These are phyloP conservation scores for Capsicum chinense DNA, from an alignment of 257 asterid genomes.

Conservation along the genomic window DNA sequence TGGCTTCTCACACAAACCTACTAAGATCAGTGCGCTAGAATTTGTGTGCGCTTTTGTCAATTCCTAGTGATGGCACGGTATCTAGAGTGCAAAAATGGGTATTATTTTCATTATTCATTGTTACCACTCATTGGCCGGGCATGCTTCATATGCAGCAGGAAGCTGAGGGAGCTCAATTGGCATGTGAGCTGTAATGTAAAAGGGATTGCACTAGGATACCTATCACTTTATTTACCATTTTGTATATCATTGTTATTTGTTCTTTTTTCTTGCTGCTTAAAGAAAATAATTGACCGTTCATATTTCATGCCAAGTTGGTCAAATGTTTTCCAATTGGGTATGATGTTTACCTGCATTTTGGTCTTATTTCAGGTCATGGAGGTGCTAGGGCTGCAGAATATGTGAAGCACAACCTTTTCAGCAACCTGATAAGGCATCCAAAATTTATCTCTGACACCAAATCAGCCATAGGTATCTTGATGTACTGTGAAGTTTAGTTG, in stretches of 20 bases:
- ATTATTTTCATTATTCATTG: background rate
- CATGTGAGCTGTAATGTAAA: background rate
- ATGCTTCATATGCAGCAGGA: constrained; percentile 2
- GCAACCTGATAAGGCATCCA: constrained; percentile 89
- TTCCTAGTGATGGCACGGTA: background rate
- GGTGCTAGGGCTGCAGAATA: constrained; percentile 99
- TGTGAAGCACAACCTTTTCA: constrained; percentile 91
- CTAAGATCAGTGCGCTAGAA: background rate
- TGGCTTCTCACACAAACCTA: background rate
- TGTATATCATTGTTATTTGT: background rate
- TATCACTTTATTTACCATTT: background rate
- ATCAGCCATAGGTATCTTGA: constrained; percentile 79
- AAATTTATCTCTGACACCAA: constrained; percentile 90
- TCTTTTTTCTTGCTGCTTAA: background rate
- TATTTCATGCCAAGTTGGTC: background rate
- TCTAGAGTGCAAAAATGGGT: background rate
- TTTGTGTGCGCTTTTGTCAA: background rate
- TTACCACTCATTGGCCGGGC: background rate
- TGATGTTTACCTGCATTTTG: constrained; percentile 25
- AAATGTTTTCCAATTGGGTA: constrained; percentile 6
- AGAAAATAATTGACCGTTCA: background rate
- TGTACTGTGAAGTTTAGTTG: background rate
- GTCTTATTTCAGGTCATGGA: constrained; percentile 75
- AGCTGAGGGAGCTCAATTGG: constrained; percentile 8
- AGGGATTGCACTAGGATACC: background rate